Percentiles rank a stretch among this genome's conserved stretches.
Evolutionary conservation across 306 rosid genomes (phyloP).

Genomic region (Vigna hirtella): DNA sequence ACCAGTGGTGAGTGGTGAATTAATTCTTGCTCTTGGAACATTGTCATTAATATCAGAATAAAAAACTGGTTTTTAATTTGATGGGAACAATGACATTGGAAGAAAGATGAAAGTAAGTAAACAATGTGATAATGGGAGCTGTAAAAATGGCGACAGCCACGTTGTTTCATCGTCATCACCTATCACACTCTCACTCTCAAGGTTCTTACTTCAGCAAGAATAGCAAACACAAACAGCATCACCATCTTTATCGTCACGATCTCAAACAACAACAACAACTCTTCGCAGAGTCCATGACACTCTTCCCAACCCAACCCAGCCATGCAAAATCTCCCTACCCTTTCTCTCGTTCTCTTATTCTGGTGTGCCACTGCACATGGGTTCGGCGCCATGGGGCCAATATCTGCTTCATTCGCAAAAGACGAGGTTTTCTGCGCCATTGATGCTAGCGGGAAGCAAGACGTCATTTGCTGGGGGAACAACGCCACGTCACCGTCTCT

Average conservation of each 20-base stretch:
- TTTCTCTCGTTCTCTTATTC: background rate
- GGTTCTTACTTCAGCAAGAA: conserved; percentile 44
- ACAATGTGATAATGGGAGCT: conserved; percentile 30
- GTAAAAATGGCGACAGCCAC: conserved; percentile 75
- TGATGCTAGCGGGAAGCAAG: conserved; percentile 90
- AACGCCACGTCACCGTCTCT: conserved; percentile 53
- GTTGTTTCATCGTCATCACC: conserved; percentile 69
- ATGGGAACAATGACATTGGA: background rate
- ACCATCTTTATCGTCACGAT: background rate
- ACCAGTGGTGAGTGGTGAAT: background rate
- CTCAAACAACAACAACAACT: background rate
- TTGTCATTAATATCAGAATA: background rate
- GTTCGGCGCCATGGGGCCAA: conserved; percentile 90
- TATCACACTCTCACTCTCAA: conserved; percentile 38
- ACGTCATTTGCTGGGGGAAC: conserved; percentile 82
- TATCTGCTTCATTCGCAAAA: conserved; percentile 75
- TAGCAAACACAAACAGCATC: conserved; percentile 30
- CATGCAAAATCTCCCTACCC: conserved; percentile 60
- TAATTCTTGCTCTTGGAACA: background rate
- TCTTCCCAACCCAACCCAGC: conserved; percentile 42
- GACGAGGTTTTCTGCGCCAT: conserved; percentile 82
- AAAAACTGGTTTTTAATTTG: background rate
- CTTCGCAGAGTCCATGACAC: conserved; percentile 50
- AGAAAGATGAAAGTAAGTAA: conserved; percentile 50
- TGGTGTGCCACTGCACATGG: conserved; percentile 40